These are phyloP conservation scores for Xylaria hypoxylon DNA, from an alignment of 2,329 filamentous ascomycete species.

Conservation along the genomic window DNA sequence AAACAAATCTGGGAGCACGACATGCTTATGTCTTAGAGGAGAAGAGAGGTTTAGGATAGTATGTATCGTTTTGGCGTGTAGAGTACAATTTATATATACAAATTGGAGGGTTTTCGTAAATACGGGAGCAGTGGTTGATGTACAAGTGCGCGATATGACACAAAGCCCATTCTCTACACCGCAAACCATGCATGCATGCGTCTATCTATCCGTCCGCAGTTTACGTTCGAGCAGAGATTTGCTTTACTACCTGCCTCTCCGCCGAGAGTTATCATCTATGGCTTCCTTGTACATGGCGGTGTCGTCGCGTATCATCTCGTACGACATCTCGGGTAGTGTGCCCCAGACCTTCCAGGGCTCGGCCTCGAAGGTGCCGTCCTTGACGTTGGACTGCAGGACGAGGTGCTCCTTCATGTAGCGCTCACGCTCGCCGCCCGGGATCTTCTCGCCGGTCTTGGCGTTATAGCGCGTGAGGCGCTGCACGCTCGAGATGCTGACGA, in stretches of 20 bases:
- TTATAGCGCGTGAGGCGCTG: slow-evolving; percentile 64
- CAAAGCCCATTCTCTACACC: slow-evolving; percentile 10
- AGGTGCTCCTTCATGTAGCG: slow-evolving; percentile 72
- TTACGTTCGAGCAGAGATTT: too few relatives aligned
- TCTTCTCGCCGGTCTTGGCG: slow-evolving; percentile 49
- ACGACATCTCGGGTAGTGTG: slow-evolving; percentile 66
- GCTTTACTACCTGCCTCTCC: slow-evolving; percentile 5
- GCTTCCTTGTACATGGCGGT: slow-evolving; percentile 20
- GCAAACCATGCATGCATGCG: not conserved
- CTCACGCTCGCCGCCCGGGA: slow-evolving; percentile 62
- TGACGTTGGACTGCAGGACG: slow-evolving; percentile 65
- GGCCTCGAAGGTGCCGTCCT: slow-evolving; percentile 60
- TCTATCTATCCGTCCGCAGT: not conserved
- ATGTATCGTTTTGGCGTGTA: slow-evolving; percentile 12
- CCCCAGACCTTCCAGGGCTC: slow-evolving; percentile 74
- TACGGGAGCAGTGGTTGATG: not conserved
- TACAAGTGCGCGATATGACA: slow-evolving; percentile 25
- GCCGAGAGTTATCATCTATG: slow-evolving; percentile 18
- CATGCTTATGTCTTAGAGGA: too few relatives aligned
- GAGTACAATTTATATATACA: slow-evolving; percentile 32
- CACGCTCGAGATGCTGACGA: slow-evolving; percentile 69
- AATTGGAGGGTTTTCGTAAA: not conserved
- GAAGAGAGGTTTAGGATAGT: not conserved
- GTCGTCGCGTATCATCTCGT: slow-evolving; percentile 55
- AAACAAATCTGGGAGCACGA: too few relatives aligned